phyloP scores from a whole-genome alignment of 441 rosid genomes.

The Gossypium armourianum region DNA sequence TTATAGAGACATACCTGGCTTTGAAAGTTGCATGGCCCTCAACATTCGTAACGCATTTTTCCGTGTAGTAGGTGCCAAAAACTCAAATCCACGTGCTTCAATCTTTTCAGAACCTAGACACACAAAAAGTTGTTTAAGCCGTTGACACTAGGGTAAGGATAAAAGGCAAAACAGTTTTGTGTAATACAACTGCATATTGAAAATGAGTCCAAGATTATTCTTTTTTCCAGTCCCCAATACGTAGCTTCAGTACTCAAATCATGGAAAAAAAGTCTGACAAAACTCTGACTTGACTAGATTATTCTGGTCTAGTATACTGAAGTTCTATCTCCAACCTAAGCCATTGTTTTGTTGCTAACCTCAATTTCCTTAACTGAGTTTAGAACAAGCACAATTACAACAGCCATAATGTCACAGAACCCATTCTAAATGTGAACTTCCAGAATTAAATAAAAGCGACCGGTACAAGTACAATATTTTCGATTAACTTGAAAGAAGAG shows the following conservation, averaged over 20 bases:
- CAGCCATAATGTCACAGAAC: neutral
- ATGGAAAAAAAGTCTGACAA: neutral
- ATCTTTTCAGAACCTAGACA: conserved; percentile 34
- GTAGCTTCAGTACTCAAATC: neutral
- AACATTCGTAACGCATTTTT: conserved; percentile 75
- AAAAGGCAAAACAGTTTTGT: neutral
- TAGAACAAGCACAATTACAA: neutral
- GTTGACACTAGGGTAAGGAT: neutral
- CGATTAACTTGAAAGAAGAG: neutral
- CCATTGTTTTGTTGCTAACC: neutral
- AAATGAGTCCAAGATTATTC: neutral
- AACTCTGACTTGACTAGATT: neutral
- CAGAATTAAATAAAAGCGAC: neutral
- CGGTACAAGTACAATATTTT: neutral
- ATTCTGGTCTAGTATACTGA: neutral
- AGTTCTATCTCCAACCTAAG: neutral
- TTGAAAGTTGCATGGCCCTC: conserved; percentile 92
- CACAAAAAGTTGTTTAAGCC: conserved; percentile 8
- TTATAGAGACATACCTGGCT: conserved; percentile 55
- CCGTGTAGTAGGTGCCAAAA: conserved; percentile 78
- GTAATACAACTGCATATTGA: neutral
- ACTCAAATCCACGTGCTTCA: conserved; percentile 64
- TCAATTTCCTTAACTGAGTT: neutral
- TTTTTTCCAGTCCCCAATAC: neutral
- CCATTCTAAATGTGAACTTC: neutral